Conservation (phyloP, 805 yeast species). For the Jamesozyma gamospora region DNA sequence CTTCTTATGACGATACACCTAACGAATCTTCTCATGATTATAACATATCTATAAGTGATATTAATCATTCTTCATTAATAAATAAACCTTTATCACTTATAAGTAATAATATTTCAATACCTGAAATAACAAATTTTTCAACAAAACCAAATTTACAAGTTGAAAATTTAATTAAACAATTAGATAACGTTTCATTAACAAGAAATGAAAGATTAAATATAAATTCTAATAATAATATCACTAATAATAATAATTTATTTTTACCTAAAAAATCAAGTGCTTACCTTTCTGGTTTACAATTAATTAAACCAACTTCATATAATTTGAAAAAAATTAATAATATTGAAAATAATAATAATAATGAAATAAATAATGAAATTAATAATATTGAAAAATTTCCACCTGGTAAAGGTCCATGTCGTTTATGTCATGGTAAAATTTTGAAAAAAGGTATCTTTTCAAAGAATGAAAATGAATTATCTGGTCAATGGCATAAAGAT, state of each 20-base stretch:
- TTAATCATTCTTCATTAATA: too few species aligned
- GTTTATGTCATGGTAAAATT: constrained; percentile 55
- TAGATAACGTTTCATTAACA: constrained; percentile 21
- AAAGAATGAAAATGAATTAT: constrained; percentile 34
- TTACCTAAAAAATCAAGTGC: constrained; percentile 27
- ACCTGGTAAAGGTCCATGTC: constrained; percentile 67
- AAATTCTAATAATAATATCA: background rate
- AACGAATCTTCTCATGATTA: background rate
- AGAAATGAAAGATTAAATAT: constrained; percentile 14
- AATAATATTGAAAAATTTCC: too few species aligned
- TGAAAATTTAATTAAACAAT: constrained; percentile 24
- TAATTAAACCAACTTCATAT: too few species aligned
- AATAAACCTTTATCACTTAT: too few species aligned
- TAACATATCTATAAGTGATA: background rate
- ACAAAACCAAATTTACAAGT: too few species aligned
- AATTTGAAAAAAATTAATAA: too few species aligned
- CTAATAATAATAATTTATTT: background rate
- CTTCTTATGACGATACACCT: too few species aligned
- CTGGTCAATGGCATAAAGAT: constrained; percentile 89
- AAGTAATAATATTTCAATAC: too few species aligned
- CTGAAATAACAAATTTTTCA: too few species aligned
- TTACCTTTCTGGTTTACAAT: constrained; percentile 25
- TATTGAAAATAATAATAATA: too few species aligned
- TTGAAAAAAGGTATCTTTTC: too few species aligned
- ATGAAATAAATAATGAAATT: too few species aligned